Base-by-base conservation (phyloP, 345 rosid species). In the Bruguiera parviflora region DNA sequence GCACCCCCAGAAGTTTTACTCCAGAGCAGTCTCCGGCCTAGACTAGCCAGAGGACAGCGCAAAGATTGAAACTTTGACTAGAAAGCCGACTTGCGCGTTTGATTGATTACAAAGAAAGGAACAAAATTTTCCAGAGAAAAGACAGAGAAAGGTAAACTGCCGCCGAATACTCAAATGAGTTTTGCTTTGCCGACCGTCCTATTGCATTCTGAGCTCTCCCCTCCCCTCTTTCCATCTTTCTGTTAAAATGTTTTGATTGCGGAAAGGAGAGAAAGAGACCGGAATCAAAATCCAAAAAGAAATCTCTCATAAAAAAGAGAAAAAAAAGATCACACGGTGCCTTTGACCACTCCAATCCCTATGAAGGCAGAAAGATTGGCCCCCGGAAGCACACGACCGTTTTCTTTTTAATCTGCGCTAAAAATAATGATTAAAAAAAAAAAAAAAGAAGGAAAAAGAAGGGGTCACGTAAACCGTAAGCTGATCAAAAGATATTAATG, bases 251-350 rank as follows among this genome's bases (percentile, higher is more conserved):
- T 39, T 70, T 43, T 55, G 57, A 24, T 43, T 25, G 31, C 19
- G 27, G 59, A 71, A 66, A 70, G 59, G 63, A 33, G n/a, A 2
- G 82, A 77, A 69, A 72, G 66, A 27, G 71, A 70, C 53, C 19
- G 73, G 86, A 75, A 80, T 77, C 76, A 55, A 46, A 64, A 75
- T 70, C 56, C 70, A 21, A 53, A 72, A 77, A 72, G 29, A 52
- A 58, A 53, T 71, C 67, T 58, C 66, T 18, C 33, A 0, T 1
- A 1, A 33, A 33, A 33, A 10, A 1, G 9, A 33, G 8, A 66
- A 6, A 65, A 10, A 8, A 39, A 53, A 7, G 25, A 5, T 27
- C 2, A 47, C 27, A 51, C 19, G 31, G 16, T 6, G 32, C 53
- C 67, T 69, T 77, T 83, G 82, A 80, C 79, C 71, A 64, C 35